Base-by-base conservation (phyloP, 2,329 filamentous ascomycete species). In the Paraphoma sp. region DNA sequence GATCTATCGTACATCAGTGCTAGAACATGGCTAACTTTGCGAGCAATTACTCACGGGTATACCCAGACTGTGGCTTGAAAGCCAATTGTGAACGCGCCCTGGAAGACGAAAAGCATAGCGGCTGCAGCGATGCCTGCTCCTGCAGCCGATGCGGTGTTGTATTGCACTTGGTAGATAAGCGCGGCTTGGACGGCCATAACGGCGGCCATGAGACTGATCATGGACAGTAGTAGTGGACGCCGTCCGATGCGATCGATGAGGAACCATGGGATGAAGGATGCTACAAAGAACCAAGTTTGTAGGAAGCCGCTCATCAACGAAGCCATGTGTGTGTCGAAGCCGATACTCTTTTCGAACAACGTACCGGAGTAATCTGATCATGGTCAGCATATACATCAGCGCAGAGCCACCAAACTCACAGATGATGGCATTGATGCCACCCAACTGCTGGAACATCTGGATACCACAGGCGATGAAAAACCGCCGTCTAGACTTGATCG, bases 201-300 rank as follows among this genome's bases (percentile, higher is more conserved):
- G 8, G 49, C 53, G 33, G 61, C 61, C 61, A 63, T 63, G 12
- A 63, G 42, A 16, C 61, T 63, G 28, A 63, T 63, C 61, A 63
- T 63, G 12, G 58, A 62, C 1, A 63, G 47, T 14, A 63, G 44
- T 10, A 63, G 49, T 36, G 61, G 61, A 14, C 61, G 45, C 18
- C 61, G 48, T 43, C 61, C 61, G 42, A 63, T 54, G 9, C 59
- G 49, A 40, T 63, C 61, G 11, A 63, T 62, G 30, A 63, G 42
- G 44, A 63, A 57, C 61, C 59, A 63, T 1, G 61, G 61, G 11
- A 63, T 62, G 42, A 63, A 63, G 0, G 61, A 63, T 28, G 61
- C 61, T n/a, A 63, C 47, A 43, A 63, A 63, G 36, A 63, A 63
- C 61, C 61, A 63, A 1, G 61, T 63, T 52, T 63, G 61, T 4